These are phyloP conservation scores for Candida insectorum DNA, from an alignment of 805 yeast species.

Conservation along the genomic window DNA sequence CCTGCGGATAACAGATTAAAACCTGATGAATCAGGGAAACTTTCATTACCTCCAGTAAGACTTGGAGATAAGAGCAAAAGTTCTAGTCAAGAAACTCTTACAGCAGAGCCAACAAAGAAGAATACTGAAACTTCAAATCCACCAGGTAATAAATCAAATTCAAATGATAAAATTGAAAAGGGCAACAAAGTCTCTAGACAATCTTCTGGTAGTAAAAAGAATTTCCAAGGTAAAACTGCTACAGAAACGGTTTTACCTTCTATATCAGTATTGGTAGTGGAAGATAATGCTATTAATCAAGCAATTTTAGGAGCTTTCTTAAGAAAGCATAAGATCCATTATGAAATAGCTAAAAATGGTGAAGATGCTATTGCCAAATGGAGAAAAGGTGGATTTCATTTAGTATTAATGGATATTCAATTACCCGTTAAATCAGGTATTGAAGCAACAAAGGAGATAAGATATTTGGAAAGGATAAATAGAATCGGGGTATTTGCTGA, in stretches of 20 bases:
- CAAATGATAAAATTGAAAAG: not conserved
- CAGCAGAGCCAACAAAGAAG: not conserved
- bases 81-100: not conserved
- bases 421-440: conserved; percentile 94
- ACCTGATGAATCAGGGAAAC: not conserved
- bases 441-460: conserved; percentile 89
- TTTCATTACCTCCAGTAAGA: not conserved
- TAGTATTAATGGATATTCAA: conserved; percentile 96
- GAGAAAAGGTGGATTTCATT: conserved; percentile 91
- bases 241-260: conserved; percentile 76
- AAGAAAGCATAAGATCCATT: conserved; percentile 79
- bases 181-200: conserved; percentile 6
- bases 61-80: too few species aligned
- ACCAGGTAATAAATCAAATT: too few species aligned
- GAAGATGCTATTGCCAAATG: conserved; percentile 93
- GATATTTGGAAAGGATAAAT: conserved; percentile 77
- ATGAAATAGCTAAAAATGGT: conserved; percentile 87
- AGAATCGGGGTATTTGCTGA: conserved; percentile 67
- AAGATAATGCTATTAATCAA: conserved; percentile 93
- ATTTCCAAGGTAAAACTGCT: conserved; percentile 22
- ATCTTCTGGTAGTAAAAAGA: conserved; percentile 11
- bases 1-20: conserved; percentile 2
- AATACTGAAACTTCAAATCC: not conserved
- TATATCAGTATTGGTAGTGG: conserved; percentile 88
- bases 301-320: conserved; percentile 86